Evolutionary conservation across 805 yeast genomes (phyloP).

Genomic region (Kregervanrija pseudodelftensis): DNA sequence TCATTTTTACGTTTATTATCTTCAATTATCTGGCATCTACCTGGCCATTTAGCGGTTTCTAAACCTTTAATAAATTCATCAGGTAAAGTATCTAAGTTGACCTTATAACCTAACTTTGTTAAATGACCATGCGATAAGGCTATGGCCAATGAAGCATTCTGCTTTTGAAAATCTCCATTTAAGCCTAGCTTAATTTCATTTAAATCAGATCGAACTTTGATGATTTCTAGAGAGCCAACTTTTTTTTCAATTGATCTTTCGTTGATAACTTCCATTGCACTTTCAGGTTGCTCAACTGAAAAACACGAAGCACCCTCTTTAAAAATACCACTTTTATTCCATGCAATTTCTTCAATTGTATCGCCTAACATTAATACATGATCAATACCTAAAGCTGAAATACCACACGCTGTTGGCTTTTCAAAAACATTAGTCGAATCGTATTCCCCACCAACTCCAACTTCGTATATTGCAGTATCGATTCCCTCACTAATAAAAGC

Average conservation of each 20-base stretch:
- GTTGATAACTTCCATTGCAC: slow-evolving; percentile 48
- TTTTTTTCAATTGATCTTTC: slow-evolving; percentile 64
- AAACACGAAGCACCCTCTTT: slow-evolving; percentile 62
- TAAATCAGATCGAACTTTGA: slow-evolving; percentile 37
- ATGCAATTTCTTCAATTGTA: slow-evolving; percentile 83
- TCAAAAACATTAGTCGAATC: slow-evolving; percentile 91
- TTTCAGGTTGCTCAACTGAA: slow-evolving; percentile 48
- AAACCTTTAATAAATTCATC: slow-evolving; percentile 52
- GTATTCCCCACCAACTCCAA: slow-evolving; percentile 96
- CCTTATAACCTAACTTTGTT: slow-evolving; percentile 35
- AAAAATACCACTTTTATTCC: slow-evolving; percentile 95
- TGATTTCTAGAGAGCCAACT: slow-evolving; percentile 41
- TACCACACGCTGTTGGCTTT: slow-evolving; percentile 78
- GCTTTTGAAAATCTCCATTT: slow-evolving; percentile 76
- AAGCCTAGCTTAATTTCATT: slow-evolving; percentile 53
- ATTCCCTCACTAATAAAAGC: slow-evolving; percentile 82
- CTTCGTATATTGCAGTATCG: slow-evolving; percentile 93
- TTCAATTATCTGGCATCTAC: slow-evolving; percentile 74
- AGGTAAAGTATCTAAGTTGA: slow-evolving; percentile 34
- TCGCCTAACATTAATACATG: slow-evolving; percentile 83
- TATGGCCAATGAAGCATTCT: slow-evolving; percentile 85
- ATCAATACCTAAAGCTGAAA: slow-evolving; percentile 83
- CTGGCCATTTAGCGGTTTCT: slow-evolving; percentile 78
- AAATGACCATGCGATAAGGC: slow-evolving; percentile 61
- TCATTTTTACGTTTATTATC: slow-evolving; percentile 32